Base-by-base conservation (phyloP, 2,329 filamentous ascomycete species). In the Orbilia javanica region DNA sequence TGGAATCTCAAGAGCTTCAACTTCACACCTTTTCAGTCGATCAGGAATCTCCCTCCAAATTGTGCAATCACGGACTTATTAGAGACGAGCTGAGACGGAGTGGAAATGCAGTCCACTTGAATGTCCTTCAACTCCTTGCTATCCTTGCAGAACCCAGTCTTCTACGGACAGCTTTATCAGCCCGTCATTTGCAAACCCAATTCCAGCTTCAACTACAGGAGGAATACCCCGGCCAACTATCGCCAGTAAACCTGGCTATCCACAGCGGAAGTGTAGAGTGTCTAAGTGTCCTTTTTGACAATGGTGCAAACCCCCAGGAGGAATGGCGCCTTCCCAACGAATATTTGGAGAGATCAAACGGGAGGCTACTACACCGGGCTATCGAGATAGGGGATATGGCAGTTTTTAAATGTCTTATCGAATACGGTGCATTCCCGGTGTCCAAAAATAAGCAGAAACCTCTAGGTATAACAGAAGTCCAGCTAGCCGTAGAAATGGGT, bases 381-480 rank as follows among this genome's bases (percentile, higher is more conserved):
- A 52, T 68, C 15, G 8, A 36, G 10, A 8, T 1, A 6, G 64
- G 64, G 8, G 4, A 57, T 55, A 42, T 69, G 22, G 36, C 36
- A 1, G 36, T 48, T 15, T 25, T 18, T 1, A 69, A 20, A 18
- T 46, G 36, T 18, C 52, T 69, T 1, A 53, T 69, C 3, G 65
- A 69, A 48, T 50, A 60, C 18, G 65, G 65, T 4, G 65, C 65
- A 5, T 55, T 39, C 4, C 1, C n/a, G 6, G 20, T 15, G 8
- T 6, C 31, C 2, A 25, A 11, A 5, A 5, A 36, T n/a, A 29
- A 31, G 1, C n/a, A 29, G 22, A 52, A 31, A 25, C 15, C 8
- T n/a, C 13, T 44, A 13, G 2, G 4, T 3, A 7, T 20, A 1
- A 15, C 36, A 2, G 42, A 18, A 11, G 52, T 48, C 44, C 20